Evolutionary conservation across 257 asterid species (phyloP), one percentile per base, ranked within the genome.

Genomic region (Misopates orontium): DNA sequence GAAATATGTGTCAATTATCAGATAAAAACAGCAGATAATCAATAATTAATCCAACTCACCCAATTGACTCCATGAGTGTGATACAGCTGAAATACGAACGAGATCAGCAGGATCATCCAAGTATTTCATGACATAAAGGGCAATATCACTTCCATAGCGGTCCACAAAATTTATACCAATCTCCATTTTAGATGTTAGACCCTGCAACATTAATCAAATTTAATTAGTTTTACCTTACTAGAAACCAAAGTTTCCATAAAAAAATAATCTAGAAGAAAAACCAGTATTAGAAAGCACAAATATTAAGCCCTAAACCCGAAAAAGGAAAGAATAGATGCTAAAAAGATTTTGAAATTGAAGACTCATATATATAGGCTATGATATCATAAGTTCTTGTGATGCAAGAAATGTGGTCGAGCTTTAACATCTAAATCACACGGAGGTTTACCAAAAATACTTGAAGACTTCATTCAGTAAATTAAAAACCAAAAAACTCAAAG

Each of bases 201-300:
- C 56, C 73, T 71, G 69, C 53, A 36, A 15, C 61, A 66, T 31
- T 52, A 18, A 39, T 66, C 44, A 59, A 41, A 39, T 28, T 42
- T 7, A 66, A 10, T 23, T 51, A 50, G 20, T 20, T 51, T 47
- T 18, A 28, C 45, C 15, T 28, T 28, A 25, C 56, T 44, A 39
- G 68, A 63, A 41, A 9, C 53, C 50, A 56, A 53, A 62, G 51
- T 48, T 17, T 55, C 22, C 12, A 47, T 44, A 55, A 56, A 11
- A 25, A 23, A 14, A 58, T 25, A 58, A 49, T 11, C 8, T 16
- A 8, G 22, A 12, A 5, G 15, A 15, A 45, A 28, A 71, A 3
- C 53, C 7, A 23, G 52, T 8, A 19, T 32, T 4, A 48, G 45
- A 69, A 69, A 16, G 39, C 28, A 21, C 22, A 13, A 12, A 69